Evolutionary conservation across 2,329 filamentous ascomycete species (phyloP).

Genomic region (Hymenoscyphus scutula): DNA sequence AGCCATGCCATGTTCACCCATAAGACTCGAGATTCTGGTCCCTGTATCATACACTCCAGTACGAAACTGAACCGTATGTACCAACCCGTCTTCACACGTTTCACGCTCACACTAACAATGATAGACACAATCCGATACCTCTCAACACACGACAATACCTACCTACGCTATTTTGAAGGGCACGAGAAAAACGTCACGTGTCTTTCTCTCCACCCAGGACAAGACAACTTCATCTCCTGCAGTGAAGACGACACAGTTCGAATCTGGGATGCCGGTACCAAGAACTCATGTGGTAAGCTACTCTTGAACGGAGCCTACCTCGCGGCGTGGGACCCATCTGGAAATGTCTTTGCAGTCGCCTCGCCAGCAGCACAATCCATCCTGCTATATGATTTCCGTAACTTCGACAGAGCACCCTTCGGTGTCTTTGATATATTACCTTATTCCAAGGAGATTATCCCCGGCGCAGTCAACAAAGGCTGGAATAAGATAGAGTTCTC

Average conservation of each 20-base stretch:
- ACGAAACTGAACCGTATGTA: slow-evolving; percentile 82
- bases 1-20: slow-evolving; percentile 77
- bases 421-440: slow-evolving; percentile 72
- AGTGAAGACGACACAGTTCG: slow-evolving; percentile 87
- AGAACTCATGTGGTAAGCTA: slow-evolving; percentile 75
- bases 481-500: slow-evolving; percentile 96
- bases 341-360: slow-evolving; percentile 85
- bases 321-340: slow-evolving; percentile 87
- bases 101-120: slow-evolving; percentile 6
- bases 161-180: slow-evolving; percentile 93
- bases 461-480: slow-evolving; percentile 52
- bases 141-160: slow-evolving; percentile 92
- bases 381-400: slow-evolving; percentile 87
- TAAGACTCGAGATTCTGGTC: slow-evolving; percentile 42
- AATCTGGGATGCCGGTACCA: slow-evolving; percentile 78
- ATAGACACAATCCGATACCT: slow-evolving; percentile 82
- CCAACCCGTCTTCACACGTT: background rate
- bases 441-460: slow-evolving; percentile 51
- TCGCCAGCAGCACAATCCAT: slow-evolving; percentile 77
- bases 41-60: slow-evolving; percentile 87
- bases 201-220: slow-evolving; percentile 78
- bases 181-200: slow-evolving; percentile 83
- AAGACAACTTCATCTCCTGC: slow-evolving; percentile 89
- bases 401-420: slow-evolving; percentile 91
- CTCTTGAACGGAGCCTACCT: slow-evolving; percentile 79